Percentiles rank a stretch among this genome's conserved stretches.
phyloP scores from a whole-genome alignment of 2,329 filamentous ascomycete species.

The Tympanopsis confertula region DNA sequence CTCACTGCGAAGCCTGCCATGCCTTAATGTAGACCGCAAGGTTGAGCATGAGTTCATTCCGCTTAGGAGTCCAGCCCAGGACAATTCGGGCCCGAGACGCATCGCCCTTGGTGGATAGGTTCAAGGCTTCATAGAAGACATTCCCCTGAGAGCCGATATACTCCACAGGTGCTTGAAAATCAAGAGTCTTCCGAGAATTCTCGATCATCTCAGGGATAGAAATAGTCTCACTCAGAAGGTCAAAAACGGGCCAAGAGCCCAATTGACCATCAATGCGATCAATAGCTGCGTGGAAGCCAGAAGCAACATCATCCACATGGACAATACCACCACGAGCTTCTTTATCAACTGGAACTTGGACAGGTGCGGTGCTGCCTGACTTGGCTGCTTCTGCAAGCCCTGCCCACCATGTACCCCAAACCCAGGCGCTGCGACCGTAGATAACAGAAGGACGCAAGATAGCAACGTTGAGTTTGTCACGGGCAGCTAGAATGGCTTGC shows the following conservation, averaged over 20 bases:
- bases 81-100: too few species aligned
- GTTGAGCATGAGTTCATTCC: too few species aligned
- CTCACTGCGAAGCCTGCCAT: too few species aligned
- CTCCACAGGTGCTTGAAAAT: conserved; percentile 13
- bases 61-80: too few species aligned
- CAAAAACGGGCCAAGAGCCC: conserved; percentile 22
- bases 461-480: conserved; percentile 17
- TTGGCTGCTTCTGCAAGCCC: conserved; percentile 12
- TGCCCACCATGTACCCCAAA: conserved; percentile 14
- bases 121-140: conserved; percentile 12
- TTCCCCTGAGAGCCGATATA: conserved; percentile 11
- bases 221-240: conserved; percentile 18
- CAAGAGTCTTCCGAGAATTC: conserved; percentile 10
- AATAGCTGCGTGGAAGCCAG: conserved; percentile 16
- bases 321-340: conserved; percentile 12
- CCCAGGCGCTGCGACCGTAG: conserved; percentile 18
- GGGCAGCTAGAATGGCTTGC: conserved; percentile 14
- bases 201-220: conserved; percentile 15
- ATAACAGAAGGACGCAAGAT: conserved; percentile 18
- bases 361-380: conserved; percentile 5
- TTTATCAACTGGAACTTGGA: conserved; percentile 10
- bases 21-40: too few species aligned
- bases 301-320: conserved; percentile 24
- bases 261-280: conserved; percentile 17
- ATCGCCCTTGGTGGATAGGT: too few species aligned